Percentiles rank a stretch among this genome's conserved stretches.
Conservation (phyloP, 257 asterid species). For the Echites panduratus region DNA sequence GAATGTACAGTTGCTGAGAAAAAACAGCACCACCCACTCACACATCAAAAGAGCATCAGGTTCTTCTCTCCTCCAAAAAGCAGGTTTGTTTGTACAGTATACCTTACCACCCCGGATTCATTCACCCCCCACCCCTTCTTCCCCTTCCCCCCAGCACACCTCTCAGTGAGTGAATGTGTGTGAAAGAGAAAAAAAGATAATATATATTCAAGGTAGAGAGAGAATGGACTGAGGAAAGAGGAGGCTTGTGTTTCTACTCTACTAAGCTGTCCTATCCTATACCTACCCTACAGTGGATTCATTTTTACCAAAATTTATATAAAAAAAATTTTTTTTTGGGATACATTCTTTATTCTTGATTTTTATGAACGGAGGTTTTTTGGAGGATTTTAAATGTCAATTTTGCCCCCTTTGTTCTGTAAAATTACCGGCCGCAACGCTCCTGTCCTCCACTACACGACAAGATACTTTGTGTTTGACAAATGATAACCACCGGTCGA, state of each 20-base stretch:
- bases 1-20: constrained; percentile 23
- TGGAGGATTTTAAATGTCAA: constrained; percentile 24
- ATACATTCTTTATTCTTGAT: constrained; percentile 25
- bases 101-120: constrained; percentile 19
- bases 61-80: constrained; percentile 60
- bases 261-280: constrained; percentile 51
- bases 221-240: neutral
- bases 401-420: constrained; percentile 24
- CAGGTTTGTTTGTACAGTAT: constrained; percentile 33
- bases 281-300: constrained; percentile 40
- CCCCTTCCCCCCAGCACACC: neutral
- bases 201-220: neutral
- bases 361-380: constrained; percentile 13
- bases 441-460: constrained; percentile 35
- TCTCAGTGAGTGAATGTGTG: constrained; percentile 28
- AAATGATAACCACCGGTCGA: constrained; percentile 28
- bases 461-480: constrained; percentile 29
- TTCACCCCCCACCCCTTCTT: neutral
- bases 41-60: constrained; percentile 74
- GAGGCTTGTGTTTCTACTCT: constrained; percentile 22
- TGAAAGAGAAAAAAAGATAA: constrained; percentile 10
- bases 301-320: neutral
- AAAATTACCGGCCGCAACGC: constrained; percentile 37
- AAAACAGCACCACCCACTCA: constrained; percentile 76
- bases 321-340: neutral